Conservation (phyloP, 208 protist genomes). For the Leishmania tropica region DNA sequence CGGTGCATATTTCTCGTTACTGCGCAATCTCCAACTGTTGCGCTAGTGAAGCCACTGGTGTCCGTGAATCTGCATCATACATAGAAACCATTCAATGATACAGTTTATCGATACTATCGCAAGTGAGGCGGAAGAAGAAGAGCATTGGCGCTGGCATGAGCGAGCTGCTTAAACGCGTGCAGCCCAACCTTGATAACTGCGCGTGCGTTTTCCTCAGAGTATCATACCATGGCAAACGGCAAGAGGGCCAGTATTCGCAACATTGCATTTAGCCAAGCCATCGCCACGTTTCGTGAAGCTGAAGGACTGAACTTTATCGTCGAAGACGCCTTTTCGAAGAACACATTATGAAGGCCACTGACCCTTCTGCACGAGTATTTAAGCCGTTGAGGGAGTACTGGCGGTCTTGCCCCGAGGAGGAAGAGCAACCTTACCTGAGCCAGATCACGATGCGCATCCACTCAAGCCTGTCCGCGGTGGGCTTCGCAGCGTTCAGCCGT, state of each 20-base stretch:
- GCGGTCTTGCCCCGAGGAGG: conserved; percentile 13
- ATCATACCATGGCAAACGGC: conserved; percentile 11
- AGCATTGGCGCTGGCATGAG: conserved; percentile 22
- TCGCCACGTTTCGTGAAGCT: conserved; percentile 27
- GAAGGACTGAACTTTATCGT: conserved; percentile 43
- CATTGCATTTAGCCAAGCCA: conserved; percentile 17
- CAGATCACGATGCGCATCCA: conserved; percentile 59
- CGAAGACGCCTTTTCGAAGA: conserved; percentile 19
- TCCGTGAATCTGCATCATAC: background rate
- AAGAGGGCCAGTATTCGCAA: conserved; percentile 10
- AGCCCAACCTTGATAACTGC: conserved; percentile 16
- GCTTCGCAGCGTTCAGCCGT: conserved; percentile 50
- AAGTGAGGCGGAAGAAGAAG: conserved; percentile 13
- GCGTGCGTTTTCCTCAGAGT: conserved; percentile 31
- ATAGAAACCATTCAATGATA: background rate
- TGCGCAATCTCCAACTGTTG: background rate
- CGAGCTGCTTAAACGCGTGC: conserved; percentile 33
- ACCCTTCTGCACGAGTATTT: background rate
- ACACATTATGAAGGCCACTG: background rate
- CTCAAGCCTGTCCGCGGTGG: conserved; percentile 47
- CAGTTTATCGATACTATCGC: background rate
- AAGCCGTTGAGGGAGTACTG: conserved; percentile 12
- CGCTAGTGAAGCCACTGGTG: background rate
- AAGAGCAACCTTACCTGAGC: conserved; percentile 27
- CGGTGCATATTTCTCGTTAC: background rate